Evolutionary conservation across 306 rosid species (phyloP).

Genomic region (Corylus americana): DNA sequence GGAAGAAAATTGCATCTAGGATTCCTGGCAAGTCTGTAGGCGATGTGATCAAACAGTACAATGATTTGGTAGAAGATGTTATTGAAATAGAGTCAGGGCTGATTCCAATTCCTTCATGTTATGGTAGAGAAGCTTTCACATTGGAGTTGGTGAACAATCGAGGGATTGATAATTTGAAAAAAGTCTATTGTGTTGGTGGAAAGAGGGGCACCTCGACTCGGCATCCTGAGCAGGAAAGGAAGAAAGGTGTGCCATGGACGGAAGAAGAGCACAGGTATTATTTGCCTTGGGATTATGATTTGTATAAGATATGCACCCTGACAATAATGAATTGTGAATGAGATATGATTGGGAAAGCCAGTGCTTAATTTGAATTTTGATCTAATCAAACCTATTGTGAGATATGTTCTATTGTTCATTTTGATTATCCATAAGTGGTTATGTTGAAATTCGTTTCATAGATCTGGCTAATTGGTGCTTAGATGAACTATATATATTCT

Average conservation of each 20-base stretch:
- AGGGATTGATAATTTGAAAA: constrained; percentile 64
- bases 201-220: constrained; percentile 58
- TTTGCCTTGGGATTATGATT: neutral
- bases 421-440: neutral
- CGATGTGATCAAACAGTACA: constrained; percentile 87
- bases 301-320: neutral
- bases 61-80: constrained; percentile 80
- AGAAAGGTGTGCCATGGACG: constrained; percentile 93
- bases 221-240: constrained; percentile 80
- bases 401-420: neutral
- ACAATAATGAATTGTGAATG: neutral
- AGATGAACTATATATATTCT: constrained; percentile 10
- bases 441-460: constrained; percentile 10
- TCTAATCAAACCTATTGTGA: neutral
- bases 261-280: constrained; percentile 93
- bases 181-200: constrained; percentile 52
- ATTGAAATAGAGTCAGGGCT: constrained; percentile 86
- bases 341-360: neutral
- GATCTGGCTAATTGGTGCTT: constrained; percentile 3
- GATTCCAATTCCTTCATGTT: constrained; percentile 73
- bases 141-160: constrained; percentile 63
- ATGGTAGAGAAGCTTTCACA: constrained; percentile 57
- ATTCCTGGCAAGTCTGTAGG: constrained; percentile 84
- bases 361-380: neutral
- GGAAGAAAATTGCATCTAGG: constrained; percentile 72